Base-by-base conservation (phyloP, 306 rosid genomes). In the Quercus ilex region DNA sequence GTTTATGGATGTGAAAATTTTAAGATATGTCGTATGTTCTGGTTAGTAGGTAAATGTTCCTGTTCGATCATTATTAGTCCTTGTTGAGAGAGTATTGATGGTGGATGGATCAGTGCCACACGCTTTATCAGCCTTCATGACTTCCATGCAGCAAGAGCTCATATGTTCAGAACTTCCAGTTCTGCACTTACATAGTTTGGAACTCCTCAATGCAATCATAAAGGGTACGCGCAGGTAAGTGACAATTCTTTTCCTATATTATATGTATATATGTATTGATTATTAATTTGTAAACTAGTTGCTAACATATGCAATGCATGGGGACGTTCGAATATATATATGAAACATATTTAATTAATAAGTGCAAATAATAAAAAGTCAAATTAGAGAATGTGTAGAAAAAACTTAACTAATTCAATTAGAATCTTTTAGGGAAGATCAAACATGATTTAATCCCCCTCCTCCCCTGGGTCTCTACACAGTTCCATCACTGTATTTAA, bases 101-200 rank as follows among this genome's bases (percentile, higher is more conserved):
- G 88, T 91, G 78, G 90, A 93, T 78, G 98, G 97, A 67, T 87
- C 97, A 73, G 70, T 92, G 79, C 90, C 96, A 74, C 87, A 78
- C 76, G 85, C 85, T 52, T 74, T 88, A 74, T 60, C 79, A 81
- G 89, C 91, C 74, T 92, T 96, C 83, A 77, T 88, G 90, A 90
- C 97, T 57, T 76, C 88, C 71, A 84, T 74, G 83, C 94, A 91
- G 80, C 98, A 96, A 88, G 97, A 93, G 77, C 83, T 83, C 53
- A 81, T 96, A 64, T 91, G 96, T 83, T 91, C 91, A 21, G 92
- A 89, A 83, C 99, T 96, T 83, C 98, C 99, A 33, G 85, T 70
- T 31, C 83, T 93, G 88, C 99, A 96, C 85, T 85, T 74, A 28
- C 63, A 76, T 79, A 69, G 90, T 85, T 60, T 96, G 86, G 97